phyloP scores from a whole-genome alignment of 2,329 filamentous ascomycete species.

The Grosmannia serpens region DNA sequence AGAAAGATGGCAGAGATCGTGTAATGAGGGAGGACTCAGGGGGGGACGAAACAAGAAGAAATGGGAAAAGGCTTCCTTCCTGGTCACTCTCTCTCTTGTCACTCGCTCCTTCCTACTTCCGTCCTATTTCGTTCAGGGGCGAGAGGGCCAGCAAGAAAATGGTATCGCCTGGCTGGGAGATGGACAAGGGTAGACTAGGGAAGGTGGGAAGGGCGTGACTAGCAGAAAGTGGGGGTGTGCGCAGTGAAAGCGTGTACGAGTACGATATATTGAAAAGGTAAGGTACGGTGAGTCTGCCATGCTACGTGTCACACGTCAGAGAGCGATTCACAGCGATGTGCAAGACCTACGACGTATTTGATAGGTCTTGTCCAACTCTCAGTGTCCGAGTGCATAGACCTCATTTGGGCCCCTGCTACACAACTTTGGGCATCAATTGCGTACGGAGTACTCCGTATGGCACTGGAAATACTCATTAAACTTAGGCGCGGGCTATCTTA shows the following conservation, averaged over 20 bases:
- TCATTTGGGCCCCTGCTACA: not conserved
- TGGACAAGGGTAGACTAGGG: not conserved
- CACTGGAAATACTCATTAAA: too few species aligned
- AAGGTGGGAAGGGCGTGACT: not conserved
- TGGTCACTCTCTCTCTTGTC: not conserved
- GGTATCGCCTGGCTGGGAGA: not conserved
- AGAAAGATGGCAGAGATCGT: not conserved
- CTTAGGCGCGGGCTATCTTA: too few species aligned
- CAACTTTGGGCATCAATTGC: not conserved
- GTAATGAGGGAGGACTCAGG: not conserved
- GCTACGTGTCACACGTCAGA: not conserved
- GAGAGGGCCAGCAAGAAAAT: not conserved
- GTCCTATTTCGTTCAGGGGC: slow-evolving; percentile 2
- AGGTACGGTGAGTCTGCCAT: not conserved
- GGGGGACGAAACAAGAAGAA: slow-evolving; percentile 2
- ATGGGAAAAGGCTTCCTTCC: not conserved
- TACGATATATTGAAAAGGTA: too few species aligned
- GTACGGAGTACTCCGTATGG: not conserved
- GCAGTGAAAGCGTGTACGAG: not conserved
- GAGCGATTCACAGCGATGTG: not conserved
- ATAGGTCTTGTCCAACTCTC: not conserved
- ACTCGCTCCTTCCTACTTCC: slow-evolving; percentile 3
- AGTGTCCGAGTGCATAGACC: not conserved
- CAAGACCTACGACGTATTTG: not conserved
- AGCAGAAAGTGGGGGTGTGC: slow-evolving; percentile 1